Evolutionary conservation across 176 grass and related monocot genomes (phyloP), one percentile per base, ranked within the genome.

Genomic region (Thinopyrum elongatum): DNA sequence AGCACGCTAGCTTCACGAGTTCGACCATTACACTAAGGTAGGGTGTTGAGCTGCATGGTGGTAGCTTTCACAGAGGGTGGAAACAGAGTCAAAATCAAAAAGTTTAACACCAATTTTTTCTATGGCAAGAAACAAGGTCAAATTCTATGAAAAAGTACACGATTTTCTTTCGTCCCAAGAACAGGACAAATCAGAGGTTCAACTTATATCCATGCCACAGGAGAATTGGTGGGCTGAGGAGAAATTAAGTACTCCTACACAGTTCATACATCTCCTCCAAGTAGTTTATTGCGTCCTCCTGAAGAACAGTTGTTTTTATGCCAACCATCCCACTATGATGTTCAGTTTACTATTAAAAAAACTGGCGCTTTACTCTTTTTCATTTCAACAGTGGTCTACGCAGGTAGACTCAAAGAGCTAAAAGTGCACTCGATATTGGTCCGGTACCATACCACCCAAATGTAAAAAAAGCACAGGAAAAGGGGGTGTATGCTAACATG

Each of bases 11-110:
- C 22, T 39, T 86, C 21, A 30, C n/a, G 51, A 36, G 33, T 76
- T 81, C 46, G 62, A 82, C 78, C 83, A 70, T 70, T 82, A 51
- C 83, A 86, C 88, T 30, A 90, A 76, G 8, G 13, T 76, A 19
- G 51, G 19, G 16, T 23, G 77, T 81, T 84, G 63, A 85, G 65
- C 4, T 28, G 33, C 46, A 17, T 81, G 70, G 11, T 49, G 26
- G 46, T 58, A 69, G 39, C 36, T 76, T 68, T 62, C 36, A 81
- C 34, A 8, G 66, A 76, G 41, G 59, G 68, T 75, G 26, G 36
- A 80, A 69, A 44, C 4, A 58, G 33, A 82, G 27, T 55, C 44
- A 76, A 10, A 76, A 55, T 76, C 27, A 49, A 39, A 39, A 71
- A 38, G 22, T n/a, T 12, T 11, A 11, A n/a, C 26, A 61, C 22